Evolutionary conservation across 176 grass and related monocot species (phyloP), one percentile per base, ranked within the genome.

Genomic region (Triticum urartu): DNA sequence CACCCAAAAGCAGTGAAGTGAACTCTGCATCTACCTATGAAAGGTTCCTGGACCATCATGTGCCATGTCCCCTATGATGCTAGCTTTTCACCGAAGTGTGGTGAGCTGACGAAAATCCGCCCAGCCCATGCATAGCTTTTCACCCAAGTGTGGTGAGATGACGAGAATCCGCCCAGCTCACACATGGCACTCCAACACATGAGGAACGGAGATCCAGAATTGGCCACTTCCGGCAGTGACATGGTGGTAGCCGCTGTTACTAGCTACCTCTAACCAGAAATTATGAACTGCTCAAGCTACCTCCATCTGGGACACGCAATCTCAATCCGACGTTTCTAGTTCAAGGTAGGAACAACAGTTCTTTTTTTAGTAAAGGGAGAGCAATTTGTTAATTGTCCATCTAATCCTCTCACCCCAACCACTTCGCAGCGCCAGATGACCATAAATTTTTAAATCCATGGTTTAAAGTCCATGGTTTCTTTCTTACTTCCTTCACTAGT

Each of bases 1-100:
- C 18, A 69, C 26, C 76, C 3, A 60, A 67, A 88, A 59, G 34
- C 77, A 85, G 8, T 30, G 22, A 85, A 74, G 18, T 74, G 67
- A 75, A 80, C 76, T 14, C 45, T 28, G 61, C 13, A 81, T 47
- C 77, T 75, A 48, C 47, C 56, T 5, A 67, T 45, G 6, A 75
- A 50, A 4, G 15, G 28, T 15, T 73, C 70, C n/a, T 73, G n/a
- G 13, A 50, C 13, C 69, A 76, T 68, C 17, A 34, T 66, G 9
- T 47, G 70, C 35, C 18, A 8, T 83, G 72, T 83, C 36, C 74
- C 14, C 13, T 26, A 5, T 64, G 50, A 64, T 3, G n/a, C 64
- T 79, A 30, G 38, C 20, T 72, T 71, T 68, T 69, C 34, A 68
- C 18, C 59, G 1, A 52, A 14, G 12, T 52, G 48, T 52, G 13